Base-by-base conservation (phyloP, 345 rosid species). In the Salix exigua region DNA sequence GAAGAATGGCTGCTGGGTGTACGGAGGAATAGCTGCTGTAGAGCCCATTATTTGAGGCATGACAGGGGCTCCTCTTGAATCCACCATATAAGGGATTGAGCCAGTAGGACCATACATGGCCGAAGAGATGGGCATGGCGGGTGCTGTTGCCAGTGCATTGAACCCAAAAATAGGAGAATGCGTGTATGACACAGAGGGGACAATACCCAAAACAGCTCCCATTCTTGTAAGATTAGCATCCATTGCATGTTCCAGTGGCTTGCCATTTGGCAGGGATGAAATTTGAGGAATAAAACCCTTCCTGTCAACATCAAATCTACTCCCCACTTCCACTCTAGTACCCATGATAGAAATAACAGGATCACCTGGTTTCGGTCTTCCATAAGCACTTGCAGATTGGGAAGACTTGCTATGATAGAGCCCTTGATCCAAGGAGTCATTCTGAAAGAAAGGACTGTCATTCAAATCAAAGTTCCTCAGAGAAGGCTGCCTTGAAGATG, bases 391-490 rank as follows among this genome's bases (percentile, higher is more conserved):
- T 44, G 77, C 40, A 77, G 67, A 87, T 77, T 79, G 88, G 31
- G 88, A 81, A 67, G 82, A 64, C 60, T 60, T 83, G 69, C 84
- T 78, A 37, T 44, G 73, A 81, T 77, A 74, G 17, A 79, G 75
- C 60, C 85, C 91, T 67, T 81, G 92, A 70, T 92, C 92, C 26
- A 83, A 82, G 78, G 86, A 78, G 69, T 90, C 89, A 26, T 65
- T 85, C 44, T 81, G 85, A 76, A 79, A 76, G 68, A 74, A 77
- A 10, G 99, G 97, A 58, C 87, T 85, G 78, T 96, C 99, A 75
- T 96, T 96, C 89, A 96, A 87, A 88, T 96, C 97, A 73, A 96
- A 85, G 82, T 88, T 94, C 87, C 93, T 89, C 73, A 83, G 71
- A 30, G 84, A 77, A 65, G 86, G 91, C 85, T 84, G 97, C 88